A percentile compares a stretch with the other conserved stretches of the same genome.
These are phyloP conservation scores for Rhizopus stolonifer DNA, from an alignment of 371 early-diverging fungal species.

Conservation along the genomic window DNA sequence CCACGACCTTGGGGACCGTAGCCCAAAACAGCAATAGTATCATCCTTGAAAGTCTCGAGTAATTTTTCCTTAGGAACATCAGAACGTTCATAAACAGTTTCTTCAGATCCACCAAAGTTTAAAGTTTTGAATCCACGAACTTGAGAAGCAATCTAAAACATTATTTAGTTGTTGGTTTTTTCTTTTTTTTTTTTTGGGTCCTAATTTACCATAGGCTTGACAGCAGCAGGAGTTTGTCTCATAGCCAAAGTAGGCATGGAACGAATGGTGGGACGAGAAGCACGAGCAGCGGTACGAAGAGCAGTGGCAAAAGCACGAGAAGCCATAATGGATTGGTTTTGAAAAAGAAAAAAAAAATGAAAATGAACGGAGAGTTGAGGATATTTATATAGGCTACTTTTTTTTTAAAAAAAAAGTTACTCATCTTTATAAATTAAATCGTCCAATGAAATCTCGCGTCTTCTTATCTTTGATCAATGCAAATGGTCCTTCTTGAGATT, in stretches of 20 bases:
- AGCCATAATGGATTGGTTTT: constrained; percentile 24
- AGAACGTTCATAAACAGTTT: constrained; percentile 92
- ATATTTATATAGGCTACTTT: too few relatives aligned
- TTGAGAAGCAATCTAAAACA: constrained; percentile 46
- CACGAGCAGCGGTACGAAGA: constrained; percentile 44
- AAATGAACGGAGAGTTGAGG: neutral
- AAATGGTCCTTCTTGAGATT: constrained; percentile 5
- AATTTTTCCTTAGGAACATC: constrained; percentile 94
- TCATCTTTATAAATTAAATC: neutral
- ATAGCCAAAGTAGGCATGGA: constrained; percentile 24
- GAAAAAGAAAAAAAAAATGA: constrained; percentile 14
- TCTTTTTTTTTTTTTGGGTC: neutral
- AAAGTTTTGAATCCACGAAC: constrained; percentile 88
- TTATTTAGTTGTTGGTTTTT: too few relatives aligned
- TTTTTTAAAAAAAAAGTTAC: neutral
- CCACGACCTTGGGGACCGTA: constrained; percentile 98
- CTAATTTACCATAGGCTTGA: constrained; percentile 31
- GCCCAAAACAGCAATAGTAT: constrained; percentile 94
- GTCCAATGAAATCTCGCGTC: constrained; percentile 22
- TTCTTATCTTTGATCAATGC: constrained; percentile 34
- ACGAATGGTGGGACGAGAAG: constrained; percentile 31
- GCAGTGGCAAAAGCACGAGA: constrained; percentile 44
- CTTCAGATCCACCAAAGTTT: constrained; percentile 92
- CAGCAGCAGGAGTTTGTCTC: constrained; percentile 23
- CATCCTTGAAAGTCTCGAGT: constrained; percentile 87